These are phyloP conservation scores for Isatis tinctoria DNA, from an alignment of 345 rosid species.

Conservation along the genomic window DNA sequence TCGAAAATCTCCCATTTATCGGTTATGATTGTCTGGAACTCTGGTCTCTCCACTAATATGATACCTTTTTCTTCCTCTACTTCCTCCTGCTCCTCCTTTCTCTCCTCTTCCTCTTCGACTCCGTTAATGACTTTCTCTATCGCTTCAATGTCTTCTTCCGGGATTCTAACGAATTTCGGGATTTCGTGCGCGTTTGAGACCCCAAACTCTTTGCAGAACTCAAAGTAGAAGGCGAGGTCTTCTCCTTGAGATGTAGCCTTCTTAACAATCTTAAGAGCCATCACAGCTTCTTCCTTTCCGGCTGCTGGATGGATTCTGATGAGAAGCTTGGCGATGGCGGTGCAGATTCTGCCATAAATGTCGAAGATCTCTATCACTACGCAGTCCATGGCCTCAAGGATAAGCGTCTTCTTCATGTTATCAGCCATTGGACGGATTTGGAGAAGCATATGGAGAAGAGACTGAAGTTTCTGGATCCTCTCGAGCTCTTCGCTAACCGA, in stretches of 20 bases:
- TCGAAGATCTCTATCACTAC: conserved; percentile 60
- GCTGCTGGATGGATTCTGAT: conserved; percentile 34
- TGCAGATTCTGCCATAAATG: conserved; percentile 58
- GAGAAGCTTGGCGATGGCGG: conserved; percentile 43
- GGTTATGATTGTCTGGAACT: conserved; percentile 29
- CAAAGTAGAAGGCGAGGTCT: conserved; percentile 47
- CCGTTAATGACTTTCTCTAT: conserved; percentile 47
- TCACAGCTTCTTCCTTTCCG: conserved; percentile 43
- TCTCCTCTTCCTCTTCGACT: conserved; percentile 20
- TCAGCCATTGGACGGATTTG: conserved; percentile 53
- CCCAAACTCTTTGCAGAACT: conserved; percentile 54
- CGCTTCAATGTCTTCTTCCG: conserved; percentile 46
- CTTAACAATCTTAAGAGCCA: conserved; percentile 53
- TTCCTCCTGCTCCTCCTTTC: conserved; percentile 5
- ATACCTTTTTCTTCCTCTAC: conserved; percentile 34
- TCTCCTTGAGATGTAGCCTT: conserved; percentile 56
- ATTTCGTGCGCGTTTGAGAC: conserved; percentile 53
- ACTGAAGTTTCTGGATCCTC: conserved; percentile 48
- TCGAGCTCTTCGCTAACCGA: conserved; percentile 32
- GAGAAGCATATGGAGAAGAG: conserved; percentile 58
- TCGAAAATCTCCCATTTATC: conserved; percentile 37
- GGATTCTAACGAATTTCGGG: conserved; percentile 45
- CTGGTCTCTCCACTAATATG: conserved; percentile 23
- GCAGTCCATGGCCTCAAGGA: conserved; percentile 82
- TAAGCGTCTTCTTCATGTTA: conserved; percentile 48